phyloP scores from a whole-genome alignment of 257 asterid genomes.

The Penstemon barbatus region DNA sequence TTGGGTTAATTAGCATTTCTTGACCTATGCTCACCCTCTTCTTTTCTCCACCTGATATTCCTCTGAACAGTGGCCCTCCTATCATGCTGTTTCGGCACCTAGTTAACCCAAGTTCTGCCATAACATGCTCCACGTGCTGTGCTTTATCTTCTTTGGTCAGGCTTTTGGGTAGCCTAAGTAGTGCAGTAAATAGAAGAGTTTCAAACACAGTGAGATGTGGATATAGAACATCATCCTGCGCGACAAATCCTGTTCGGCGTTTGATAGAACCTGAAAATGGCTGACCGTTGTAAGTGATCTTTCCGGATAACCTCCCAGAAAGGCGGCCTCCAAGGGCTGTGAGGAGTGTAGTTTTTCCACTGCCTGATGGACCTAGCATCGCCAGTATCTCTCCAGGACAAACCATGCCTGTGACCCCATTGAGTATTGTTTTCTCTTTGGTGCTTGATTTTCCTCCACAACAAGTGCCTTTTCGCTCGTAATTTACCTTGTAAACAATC shows the following conservation, averaged over 20 bases:
- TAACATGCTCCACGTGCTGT: conserved; percentile 74
- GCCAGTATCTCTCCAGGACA: conserved; percentile 92
- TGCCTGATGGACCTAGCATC: conserved; percentile 97
- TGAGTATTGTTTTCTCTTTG: conserved; percentile 76
- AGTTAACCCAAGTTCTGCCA: conserved; percentile 63
- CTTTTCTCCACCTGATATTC: conserved; percentile 95
- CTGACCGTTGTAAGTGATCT: conserved; percentile 75
- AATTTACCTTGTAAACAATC: conserved; percentile 66
- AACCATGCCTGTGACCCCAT: conserved; percentile 85
- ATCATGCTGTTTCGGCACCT: conserved; percentile 76
- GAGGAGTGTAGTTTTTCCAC: conserved; percentile 93
- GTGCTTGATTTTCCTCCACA: conserved; percentile 40
- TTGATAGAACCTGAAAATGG: conserved; percentile 79
- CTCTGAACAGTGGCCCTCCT: conserved; percentile 82
- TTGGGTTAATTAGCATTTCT: conserved; percentile 93
- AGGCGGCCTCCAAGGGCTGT: conserved; percentile 97
- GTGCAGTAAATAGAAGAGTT: conserved; percentile 81
- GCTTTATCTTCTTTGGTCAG: conserved; percentile 52
- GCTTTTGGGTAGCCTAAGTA: conserved; percentile 68
- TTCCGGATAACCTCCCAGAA: conserved; percentile 73
- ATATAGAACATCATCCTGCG: conserved; percentile 84
- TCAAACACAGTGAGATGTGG: conserved; percentile 88
- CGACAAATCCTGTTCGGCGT: conserved; percentile 81
- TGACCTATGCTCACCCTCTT: conserved; percentile 97
- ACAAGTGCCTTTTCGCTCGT: conserved; percentile 43